Conservation (phyloP, 2,329 filamentous ascomycete species). For the Diaporthe aspalathi region DNA sequence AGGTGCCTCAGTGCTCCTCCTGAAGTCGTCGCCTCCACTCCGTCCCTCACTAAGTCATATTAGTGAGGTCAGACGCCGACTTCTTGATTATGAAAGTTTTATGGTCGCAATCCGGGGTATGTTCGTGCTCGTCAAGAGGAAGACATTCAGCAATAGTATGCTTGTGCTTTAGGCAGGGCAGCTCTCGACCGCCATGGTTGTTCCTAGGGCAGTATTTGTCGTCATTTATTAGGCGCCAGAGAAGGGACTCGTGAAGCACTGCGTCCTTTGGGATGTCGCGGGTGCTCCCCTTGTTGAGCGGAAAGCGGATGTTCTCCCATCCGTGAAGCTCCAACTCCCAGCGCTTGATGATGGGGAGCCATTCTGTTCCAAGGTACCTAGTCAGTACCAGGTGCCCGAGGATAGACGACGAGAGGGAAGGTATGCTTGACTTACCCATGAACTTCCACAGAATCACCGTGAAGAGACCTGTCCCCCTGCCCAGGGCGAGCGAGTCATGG, state of each 20-base stretch:
- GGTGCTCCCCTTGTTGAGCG: constrained; percentile 17
- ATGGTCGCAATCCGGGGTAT: background rate
- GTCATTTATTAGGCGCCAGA: background rate
- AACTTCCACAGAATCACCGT: constrained; percentile 8
- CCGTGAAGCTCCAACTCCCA: constrained; percentile 13
- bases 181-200: constrained; percentile 1
- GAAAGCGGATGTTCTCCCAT: constrained; percentile 25
- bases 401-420: rapidly evolving
- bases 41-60: background rate
- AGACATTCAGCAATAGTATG: background rate
- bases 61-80: background rate
- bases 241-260: constrained; percentile 1
- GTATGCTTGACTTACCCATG: background rate
- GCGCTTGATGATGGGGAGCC: constrained; percentile 16
- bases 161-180: constrained; percentile 18
- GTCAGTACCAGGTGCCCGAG: too few species aligned
- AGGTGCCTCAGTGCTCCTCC: too few species aligned
- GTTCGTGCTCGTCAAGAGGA: background rate
- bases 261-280: constrained; percentile 29
- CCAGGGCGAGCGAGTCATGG: constrained; percentile 10
- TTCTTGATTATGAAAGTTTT: constrained; percentile 9
- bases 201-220: constrained; percentile 9
- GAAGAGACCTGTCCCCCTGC: background rate
- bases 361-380: background rate
- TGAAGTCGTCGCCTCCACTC: too few species aligned